Evolutionary conservation across 78 protist genomes (phyloP).

Genomic region (Abeoforma whisleri): DNA sequence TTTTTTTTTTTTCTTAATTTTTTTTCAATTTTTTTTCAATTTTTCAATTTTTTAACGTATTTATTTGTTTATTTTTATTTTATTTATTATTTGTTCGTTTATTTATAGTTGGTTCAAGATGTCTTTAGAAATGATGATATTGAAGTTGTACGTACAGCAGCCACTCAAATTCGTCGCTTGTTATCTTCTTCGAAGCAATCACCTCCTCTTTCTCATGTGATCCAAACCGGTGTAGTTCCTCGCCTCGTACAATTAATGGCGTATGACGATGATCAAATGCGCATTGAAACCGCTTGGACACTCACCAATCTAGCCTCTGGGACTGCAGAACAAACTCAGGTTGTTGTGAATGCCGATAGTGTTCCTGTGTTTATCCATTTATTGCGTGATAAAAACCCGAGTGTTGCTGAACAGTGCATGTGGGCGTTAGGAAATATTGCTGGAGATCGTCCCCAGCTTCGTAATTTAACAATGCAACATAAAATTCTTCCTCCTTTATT

Average conservation of each 20-base stretch:
- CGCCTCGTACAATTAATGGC: slow-evolving; percentile 71
- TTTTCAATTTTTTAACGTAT: too few relatives aligned
- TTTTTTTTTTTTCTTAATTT: too few relatives aligned
- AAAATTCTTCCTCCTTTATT: slow-evolving; percentile 63
- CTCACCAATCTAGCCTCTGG: slow-evolving; percentile 40
- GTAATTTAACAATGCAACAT: slow-evolving; percentile 69
- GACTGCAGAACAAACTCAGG: slow-evolving; percentile 72
- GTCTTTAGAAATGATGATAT: too few relatives aligned
- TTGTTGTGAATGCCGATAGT: slow-evolving; percentile 71
- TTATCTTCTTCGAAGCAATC: slow-evolving; percentile 42
- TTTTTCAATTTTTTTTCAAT: too few relatives aligned
- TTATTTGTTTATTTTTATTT: too few relatives aligned
- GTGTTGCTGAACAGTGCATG: slow-evolving; percentile 65
- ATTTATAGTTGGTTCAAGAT: too few relatives aligned
- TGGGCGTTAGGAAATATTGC: slow-evolving; percentile 98
- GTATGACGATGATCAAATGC: too few relatives aligned
- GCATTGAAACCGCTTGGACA: slow-evolving; percentile 42
- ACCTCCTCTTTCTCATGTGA: slow-evolving; percentile 89
- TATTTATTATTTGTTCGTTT: too few relatives aligned
- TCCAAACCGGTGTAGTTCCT: slow-evolving; percentile 79
- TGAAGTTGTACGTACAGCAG: too few relatives aligned
- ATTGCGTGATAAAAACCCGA: slow-evolving; percentile 61
- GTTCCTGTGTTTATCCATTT: slow-evolving; percentile 78
- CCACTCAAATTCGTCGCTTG: slow-evolving; percentile 25
- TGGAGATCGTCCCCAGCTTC: slow-evolving; percentile 78